These are phyloP conservation scores for Pythium utonaiense DNA, from an alignment of 352 stramenopile species.

Conservation along the genomic window DNA sequence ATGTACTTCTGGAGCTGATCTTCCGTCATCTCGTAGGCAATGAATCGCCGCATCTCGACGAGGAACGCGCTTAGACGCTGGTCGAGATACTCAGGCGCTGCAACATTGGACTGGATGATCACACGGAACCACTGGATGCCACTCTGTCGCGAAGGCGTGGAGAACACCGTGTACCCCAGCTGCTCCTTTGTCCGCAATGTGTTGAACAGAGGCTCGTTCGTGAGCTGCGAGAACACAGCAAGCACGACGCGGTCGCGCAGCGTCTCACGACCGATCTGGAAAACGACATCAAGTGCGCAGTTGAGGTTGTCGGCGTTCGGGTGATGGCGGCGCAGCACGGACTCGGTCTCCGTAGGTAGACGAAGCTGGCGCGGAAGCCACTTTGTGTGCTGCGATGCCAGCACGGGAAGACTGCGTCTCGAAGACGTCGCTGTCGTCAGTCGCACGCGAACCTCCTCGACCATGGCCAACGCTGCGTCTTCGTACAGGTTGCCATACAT, in stretches of 20 bases:
- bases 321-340: constrained; percentile 29
- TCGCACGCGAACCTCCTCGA: constrained; percentile 27
- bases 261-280: constrained; percentile 45
- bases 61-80: constrained; percentile 70
- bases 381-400: constrained; percentile 25
- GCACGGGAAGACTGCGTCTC: constrained; percentile 12
- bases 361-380: constrained; percentile 30
- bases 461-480: constrained; percentile 22
- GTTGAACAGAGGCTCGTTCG: constrained; percentile 60
- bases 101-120: constrained; percentile 75
- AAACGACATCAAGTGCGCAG: constrained; percentile 46
- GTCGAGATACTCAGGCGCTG: constrained; percentile 57
- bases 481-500: constrained; percentile 53
- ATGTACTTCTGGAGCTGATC: constrained; percentile 50
- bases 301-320: constrained; percentile 58
- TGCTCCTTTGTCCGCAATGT: constrained; percentile 64
- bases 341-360: constrained; percentile 24
- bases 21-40: constrained; percentile 29
- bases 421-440: constrained; percentile 3
- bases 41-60: constrained; percentile 27
- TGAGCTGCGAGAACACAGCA: constrained; percentile 54
- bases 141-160: constrained; percentile 34
- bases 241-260: constrained; percentile 35
- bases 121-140: constrained; percentile 66
- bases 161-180: constrained; percentile 72